These are phyloP conservation scores for Boletus rufocinnamomeus DNA, from an alignment of 768 basidiomycete species.

Conservation along the genomic window DNA sequence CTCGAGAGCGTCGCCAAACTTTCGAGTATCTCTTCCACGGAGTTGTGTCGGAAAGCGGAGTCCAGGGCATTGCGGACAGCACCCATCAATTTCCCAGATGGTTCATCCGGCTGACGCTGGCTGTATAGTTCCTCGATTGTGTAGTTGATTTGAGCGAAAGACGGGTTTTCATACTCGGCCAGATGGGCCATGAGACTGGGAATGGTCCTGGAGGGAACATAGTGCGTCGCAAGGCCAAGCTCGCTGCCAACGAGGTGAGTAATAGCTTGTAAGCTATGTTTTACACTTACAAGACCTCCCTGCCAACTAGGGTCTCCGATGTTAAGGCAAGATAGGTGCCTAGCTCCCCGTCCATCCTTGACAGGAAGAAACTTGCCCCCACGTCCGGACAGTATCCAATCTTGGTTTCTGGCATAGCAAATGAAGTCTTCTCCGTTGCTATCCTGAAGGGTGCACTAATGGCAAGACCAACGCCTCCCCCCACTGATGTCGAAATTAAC, in stretches of 20 bases:
- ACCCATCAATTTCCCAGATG: constrained; percentile 55
- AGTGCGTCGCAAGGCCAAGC: constrained; percentile 94
- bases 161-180: constrained; percentile 41
- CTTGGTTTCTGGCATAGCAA: constrained; percentile 97
- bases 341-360: constrained; percentile 85
- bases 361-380: constrained; percentile 86
- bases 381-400: constrained; percentile 93
- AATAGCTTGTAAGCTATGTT: constrained; percentile 9
- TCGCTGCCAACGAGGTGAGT: constrained; percentile 52
- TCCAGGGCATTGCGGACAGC: constrained; percentile 78
- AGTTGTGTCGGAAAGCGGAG: constrained; percentile 66
- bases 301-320: constrained; percentile 66
- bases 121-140: constrained; percentile 63
- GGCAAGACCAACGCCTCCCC: constrained; percentile 90
- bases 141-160: constrained; percentile 57
- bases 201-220: constrained; percentile 74
- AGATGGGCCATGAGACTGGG: constrained; percentile 71
- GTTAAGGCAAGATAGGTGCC: constrained; percentile 96
- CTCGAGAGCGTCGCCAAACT: constrained; percentile 49
- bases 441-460: constrained; percentile 86
- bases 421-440: constrained; percentile 87
- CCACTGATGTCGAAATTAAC: constrained; percentile 57
- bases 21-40: constrained; percentile 70
- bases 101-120: constrained; percentile 62
- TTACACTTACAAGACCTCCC: constrained; percentile 79